Base-by-base conservation (phyloP, 108 stramenopile genomes). In the Schizochytrium sp. region DNA sequence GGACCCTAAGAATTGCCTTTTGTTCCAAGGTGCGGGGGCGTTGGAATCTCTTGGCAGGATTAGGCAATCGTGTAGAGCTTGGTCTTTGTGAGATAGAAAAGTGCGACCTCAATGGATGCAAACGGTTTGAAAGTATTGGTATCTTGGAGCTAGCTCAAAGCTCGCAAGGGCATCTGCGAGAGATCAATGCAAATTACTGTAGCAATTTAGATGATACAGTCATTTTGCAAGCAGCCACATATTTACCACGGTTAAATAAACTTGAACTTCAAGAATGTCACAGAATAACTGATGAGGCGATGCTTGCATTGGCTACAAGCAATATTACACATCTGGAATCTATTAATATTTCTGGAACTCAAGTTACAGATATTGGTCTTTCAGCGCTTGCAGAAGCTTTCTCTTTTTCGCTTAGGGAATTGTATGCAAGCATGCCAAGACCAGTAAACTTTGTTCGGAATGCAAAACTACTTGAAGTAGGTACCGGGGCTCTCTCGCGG, bases 291-390 rank as follows among this genome's bases (percentile, higher is more conserved):
- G 76, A 83, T 3, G 28, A 83, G 12, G 76, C 50, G 5, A 10
- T 83, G 10, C 5, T 83, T 10, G 19, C 76, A 1, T 53, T 83
- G 28, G 10, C 17, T 13, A 17, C 47, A 0, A 53, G 76, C 38
- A 40, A 5, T n/a, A 53, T 83, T 5, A 1, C 10, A 1, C 28
- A 7, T 5, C 76, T 83, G 38, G 50, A 55, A 53, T 13, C 38
- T 5, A 50, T 83, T n/a, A 53, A 83, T 53, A 53, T 83, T 42
- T 83, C 76, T 2, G 76, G 76, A 5, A 83, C 76, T 40, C 50
- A 49, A n/a, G 76, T 83, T 0, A 55, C 76, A n/a, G 76, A 83
- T 17, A 28, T 83, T 42, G 76, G 76, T 10, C 1, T 83, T 10
- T 83, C 76, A 10, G 76, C 76, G 50, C 28, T 83, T n/a, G 47